Evolutionary conservation across 257 asterid genomes (phyloP), one percentile per base, ranked within the genome.

Genomic region (Rehmannia glutinosa): DNA sequence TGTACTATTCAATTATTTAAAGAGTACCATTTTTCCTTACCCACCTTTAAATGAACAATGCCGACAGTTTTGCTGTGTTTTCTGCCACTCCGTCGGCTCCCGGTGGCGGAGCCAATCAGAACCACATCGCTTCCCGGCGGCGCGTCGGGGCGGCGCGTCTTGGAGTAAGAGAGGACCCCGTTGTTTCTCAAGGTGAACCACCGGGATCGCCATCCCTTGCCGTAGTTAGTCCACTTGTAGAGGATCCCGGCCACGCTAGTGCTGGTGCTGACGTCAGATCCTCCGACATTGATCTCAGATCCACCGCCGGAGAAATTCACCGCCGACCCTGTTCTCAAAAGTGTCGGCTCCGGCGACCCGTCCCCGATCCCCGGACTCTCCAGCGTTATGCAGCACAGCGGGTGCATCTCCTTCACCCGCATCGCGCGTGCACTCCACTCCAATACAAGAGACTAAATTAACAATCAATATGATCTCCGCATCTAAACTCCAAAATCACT

Each of bases 191-290:
- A 66, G 16, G 87, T 87, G 72, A 92, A 92, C 98, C 96, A 89
- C 3, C 98, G 82, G 73, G 97, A 87, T 85, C 98, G 88, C 98
- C 98, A 92, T 2, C 98, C 98, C 55, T 87, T 92, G 42, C 93
- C 90, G 79, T 82, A 92, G 82, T 87, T 92, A 7, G 98, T 92
- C 98, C 98, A 92, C 73, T 89, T 92, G 74, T 87, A 71, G 16
- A 92, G 88, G 55, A 88, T 60, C 38, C 98, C 98, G 0, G 96
- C 90, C 4, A 84, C 95, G 62, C 84, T 67, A 46, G 75, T 67
- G 47, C 81, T 71, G 64, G 83, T 66, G 75, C 77, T 66, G 23
- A 74, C 76, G 60, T 84, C 97, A 70, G 88, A 84, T 84, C 86
- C 83, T 43, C 81, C 87, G 30, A 75, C 84, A 80, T 71, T 84